Conservation (phyloP, 1,284 basidiomycete species). For the Cyathus olla region DNA sequence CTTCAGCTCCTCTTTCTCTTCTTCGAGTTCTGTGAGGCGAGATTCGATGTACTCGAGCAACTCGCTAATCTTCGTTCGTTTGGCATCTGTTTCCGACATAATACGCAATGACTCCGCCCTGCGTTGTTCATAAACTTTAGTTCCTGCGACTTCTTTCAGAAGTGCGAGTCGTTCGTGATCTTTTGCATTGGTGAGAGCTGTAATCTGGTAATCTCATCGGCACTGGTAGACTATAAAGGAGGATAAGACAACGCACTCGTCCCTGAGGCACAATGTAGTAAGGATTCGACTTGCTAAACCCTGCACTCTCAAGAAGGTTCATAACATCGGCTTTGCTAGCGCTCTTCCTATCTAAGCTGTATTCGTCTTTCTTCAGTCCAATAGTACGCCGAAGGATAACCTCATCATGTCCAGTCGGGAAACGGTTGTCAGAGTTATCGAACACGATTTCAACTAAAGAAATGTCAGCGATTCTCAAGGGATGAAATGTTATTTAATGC, state of each 20-base stretch:
- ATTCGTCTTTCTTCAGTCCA: slow-evolving; percentile 99
- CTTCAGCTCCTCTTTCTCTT: slow-evolving; percentile 97
- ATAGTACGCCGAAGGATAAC: slow-evolving; percentile 93
- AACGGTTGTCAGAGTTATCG: slow-evolving; percentile 91
- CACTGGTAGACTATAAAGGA: not conserved
- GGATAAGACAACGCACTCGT: slow-evolving; percentile 69
- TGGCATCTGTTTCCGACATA: slow-evolving; percentile 96
- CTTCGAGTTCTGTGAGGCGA: slow-evolving; percentile 91
- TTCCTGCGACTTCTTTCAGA: slow-evolving; percentile 98
- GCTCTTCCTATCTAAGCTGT: slow-evolving; percentile 95
- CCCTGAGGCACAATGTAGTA: slow-evolving; percentile 99
- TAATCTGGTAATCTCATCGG: slow-evolving; percentile 71
- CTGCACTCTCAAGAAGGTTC: slow-evolving; percentile 95
- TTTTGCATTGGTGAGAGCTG: slow-evolving; percentile 96
- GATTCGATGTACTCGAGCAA: slow-evolving; percentile 93
- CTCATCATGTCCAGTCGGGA: slow-evolving; percentile 89
- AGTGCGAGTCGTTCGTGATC: slow-evolving; percentile 94
- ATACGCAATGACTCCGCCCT: slow-evolving; percentile 93
- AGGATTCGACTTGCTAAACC: slow-evolving; percentile 97
- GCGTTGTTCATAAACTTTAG: slow-evolving; percentile 97
- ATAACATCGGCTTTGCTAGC: slow-evolving; percentile 97
- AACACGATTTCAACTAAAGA: slow-evolving; percentile 85
- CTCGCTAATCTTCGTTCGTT: slow-evolving; percentile 92
- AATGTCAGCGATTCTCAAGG: slow-evolving; percentile 1
- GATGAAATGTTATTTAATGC: slow-evolving; percentile 8